A percentile compares a stretch with the other conserved stretches of the same genome.
Evolutionary conservation across 208 protist genomes (phyloP).

Genomic region (Leishmania lainsoni): DNA sequence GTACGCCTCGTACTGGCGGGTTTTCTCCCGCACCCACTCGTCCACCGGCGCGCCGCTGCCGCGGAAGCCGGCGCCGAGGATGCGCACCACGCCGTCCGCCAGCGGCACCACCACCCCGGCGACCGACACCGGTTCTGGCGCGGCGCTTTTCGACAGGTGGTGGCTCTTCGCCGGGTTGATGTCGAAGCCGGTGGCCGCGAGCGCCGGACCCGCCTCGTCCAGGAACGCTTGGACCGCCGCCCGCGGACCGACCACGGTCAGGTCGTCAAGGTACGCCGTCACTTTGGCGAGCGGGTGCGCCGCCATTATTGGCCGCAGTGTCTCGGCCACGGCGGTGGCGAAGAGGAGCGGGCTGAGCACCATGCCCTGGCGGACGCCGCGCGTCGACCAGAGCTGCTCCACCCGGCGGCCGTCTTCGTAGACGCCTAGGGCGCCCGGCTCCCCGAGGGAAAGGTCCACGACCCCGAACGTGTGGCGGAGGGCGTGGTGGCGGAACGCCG

Average conservation of each 20-base stretch:
- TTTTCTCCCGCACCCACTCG: constrained; percentile 12
- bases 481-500: too few relatives aligned
- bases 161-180: constrained; percentile 36
- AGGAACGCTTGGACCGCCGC: constrained; percentile 7
- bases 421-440: too few relatives aligned
- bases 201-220: constrained; percentile 10
- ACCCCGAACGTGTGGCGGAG: too few relatives aligned
- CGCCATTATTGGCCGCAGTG: constrained; percentile 10
- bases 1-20: constrained; percentile 13
- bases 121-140: neutral
- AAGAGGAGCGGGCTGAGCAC: constrained; percentile 43
- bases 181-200: constrained; percentile 24
- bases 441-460: too few relatives aligned
- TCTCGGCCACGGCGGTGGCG: constrained; percentile 15
- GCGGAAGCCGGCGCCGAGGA: constrained; percentile 33
- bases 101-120: constrained; percentile 1
- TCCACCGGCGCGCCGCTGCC: neutral
- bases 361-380: too few relatives aligned
- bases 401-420: too few relatives aligned
- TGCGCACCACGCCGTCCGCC: neutral
- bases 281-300: constrained; percentile 11
- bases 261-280: constrained; percentile 42
- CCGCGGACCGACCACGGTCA: constrained; percentile 24
- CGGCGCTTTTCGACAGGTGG: constrained; percentile 1
- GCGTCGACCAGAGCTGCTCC: too few relatives aligned